A percentile compares a stretch with the other conserved stretches of the same genome.
These are phyloP conservation scores for Ogataea zsoltii DNA, from an alignment of 805 yeast genomes.

Conservation along the genomic window DNA sequence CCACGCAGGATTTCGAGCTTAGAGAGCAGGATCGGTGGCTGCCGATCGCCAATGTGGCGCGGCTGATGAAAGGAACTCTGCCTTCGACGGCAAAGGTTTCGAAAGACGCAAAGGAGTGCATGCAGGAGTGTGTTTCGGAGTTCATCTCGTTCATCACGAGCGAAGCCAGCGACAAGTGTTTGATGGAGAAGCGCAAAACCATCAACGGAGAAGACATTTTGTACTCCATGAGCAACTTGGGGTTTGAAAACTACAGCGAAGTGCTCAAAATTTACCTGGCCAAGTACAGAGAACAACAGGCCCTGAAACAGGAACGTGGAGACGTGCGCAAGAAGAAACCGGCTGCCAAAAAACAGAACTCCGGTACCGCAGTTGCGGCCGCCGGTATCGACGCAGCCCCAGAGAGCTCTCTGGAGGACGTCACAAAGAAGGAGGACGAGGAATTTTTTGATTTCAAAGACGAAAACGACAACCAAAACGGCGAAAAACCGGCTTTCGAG, in stretches of 20 bases:
- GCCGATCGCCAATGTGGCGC: conserved; percentile 65
- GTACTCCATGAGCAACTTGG: conserved; percentile 62
- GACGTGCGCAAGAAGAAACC: conserved; percentile 41
- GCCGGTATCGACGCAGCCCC: neutral
- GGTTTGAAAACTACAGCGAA: conserved; percentile 71
- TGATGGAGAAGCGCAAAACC: conserved; percentile 66
- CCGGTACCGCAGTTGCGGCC: no score
- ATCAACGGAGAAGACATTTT: conserved; percentile 70
- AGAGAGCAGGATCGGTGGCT: conserved; percentile 63
- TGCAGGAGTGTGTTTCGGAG: conserved; percentile 63
- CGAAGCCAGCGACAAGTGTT: conserved; percentile 63
- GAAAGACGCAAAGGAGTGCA: conserved; percentile 76
- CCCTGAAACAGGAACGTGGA: conserved; percentile 66
- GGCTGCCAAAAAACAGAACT: conserved; percentile 5
- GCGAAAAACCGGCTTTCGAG: neutral
- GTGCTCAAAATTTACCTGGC: conserved; percentile 68
- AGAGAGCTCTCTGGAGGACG: conserved; percentile 8
- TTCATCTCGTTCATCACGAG: conserved; percentile 68
- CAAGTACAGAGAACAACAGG: conserved; percentile 73
- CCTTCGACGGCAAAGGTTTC: conserved; percentile 76
- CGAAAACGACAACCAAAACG: conserved; percentile 8
- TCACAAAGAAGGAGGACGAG: conserved; percentile 17
- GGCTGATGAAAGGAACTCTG: conserved; percentile 73
- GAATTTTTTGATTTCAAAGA: conserved; percentile 5
- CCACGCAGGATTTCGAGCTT: conserved; percentile 45